phyloP scores from a whole-genome alignment of 2,329 filamentous ascomycete genomes.

The Aureobasidium namibiae region DNA sequence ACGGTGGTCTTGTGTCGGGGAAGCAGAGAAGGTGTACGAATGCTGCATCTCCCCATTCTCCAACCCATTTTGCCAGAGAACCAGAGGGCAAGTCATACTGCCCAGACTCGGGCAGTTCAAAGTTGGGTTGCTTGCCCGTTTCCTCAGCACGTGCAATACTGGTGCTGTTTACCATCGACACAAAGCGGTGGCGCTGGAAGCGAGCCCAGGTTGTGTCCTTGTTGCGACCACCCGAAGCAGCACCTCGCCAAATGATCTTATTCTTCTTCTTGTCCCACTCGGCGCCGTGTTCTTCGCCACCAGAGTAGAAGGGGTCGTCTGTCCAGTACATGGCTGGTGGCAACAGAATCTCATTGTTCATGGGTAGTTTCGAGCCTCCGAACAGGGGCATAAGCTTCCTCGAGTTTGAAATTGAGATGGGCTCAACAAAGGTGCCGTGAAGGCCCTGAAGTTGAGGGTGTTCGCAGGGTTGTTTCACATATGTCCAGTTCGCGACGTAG shows the following conservation, averaged over 20 bases:
- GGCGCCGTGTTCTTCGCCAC: slow-evolving; percentile 30
- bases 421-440: slow-evolving; percentile 43
- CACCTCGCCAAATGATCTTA: slow-evolving; percentile 40
- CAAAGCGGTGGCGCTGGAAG: slow-evolving; percentile 68
- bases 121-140: slow-evolving; percentile 29
- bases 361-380: slow-evolving; percentile 40
- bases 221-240: slow-evolving; percentile 40
- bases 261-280: slow-evolving; percentile 36
- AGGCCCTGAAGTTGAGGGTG: slow-evolving; percentile 37
- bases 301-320: slow-evolving; percentile 35
- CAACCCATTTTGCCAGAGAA: slow-evolving; percentile 33
- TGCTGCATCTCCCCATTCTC: slow-evolving; percentile 32
- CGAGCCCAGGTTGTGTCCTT: slow-evolving; percentile 54
- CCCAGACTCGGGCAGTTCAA: slow-evolving; percentile 29
- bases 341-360: slow-evolving; percentile 46
- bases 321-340: slow-evolving; percentile 44
- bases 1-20: slow-evolving; percentile 26
- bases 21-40: slow-evolving; percentile 39
- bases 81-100: slow-evolving; percentile 30
- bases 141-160: slow-evolving; percentile 44
- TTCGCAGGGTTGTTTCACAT: slow-evolving; percentile 37
- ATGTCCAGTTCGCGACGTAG: slow-evolving; percentile 41
- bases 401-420: slow-evolving; percentile 37
- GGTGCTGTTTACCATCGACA: slow-evolving; percentile 63
- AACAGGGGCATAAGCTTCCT: slow-evolving; percentile 41